Base-by-base conservation (phyloP, 495 filamentous ascomycete genomes). In the Penicillium coprophilum region DNA sequence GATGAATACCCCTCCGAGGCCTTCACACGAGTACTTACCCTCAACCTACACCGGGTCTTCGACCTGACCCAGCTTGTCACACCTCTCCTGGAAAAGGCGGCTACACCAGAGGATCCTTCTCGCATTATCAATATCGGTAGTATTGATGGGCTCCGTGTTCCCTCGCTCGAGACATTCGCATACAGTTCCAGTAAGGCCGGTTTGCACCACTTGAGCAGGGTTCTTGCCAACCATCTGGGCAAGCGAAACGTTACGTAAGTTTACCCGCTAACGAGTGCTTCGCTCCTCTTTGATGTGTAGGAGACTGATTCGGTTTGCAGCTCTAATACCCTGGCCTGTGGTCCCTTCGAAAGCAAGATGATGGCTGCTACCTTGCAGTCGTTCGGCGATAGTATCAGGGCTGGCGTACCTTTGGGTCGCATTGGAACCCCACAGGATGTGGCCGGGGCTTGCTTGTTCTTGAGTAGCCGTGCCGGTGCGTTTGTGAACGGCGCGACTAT, bases 271-370 rank as follows among this genome's bases (percentile, higher is more conserved):
- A n/a, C n/a, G n/a, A n/a, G 24, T 39, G 39, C 36, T 19, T 34
- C 8, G 5, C 24, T 31, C 31, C 24, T 19, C 19, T n/a, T 49
- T n/a, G 24, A 27, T 21, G 8, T 17, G 30, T 31, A 0, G n/a
- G 10, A 5, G 5, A 46, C 57, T 70, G 44, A 60, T 41, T 21
- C 21, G 10, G 6, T 47, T 50, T n/a, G 36, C 53, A 75, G 72
- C 38, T 78, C 71, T 1, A 91, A 91, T 52, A 78, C 85, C 1
- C 76, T 93, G 50, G 89, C 89, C 31, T 92, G 88, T 60, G 89
- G 89, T 10, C 88, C 89, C 13, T 93, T 93, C 61, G 77, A 89
- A 65, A 88, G 83, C 56, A 90, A 90, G 73, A 93, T 92, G 89
- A 91, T 91, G 89, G 83, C 82, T 11, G 84, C 80, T 39, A 90